These are phyloP conservation scores for Pichia sorboxylosa DNA, from an alignment of 1,139 yeast species.

Conservation along the genomic window DNA sequence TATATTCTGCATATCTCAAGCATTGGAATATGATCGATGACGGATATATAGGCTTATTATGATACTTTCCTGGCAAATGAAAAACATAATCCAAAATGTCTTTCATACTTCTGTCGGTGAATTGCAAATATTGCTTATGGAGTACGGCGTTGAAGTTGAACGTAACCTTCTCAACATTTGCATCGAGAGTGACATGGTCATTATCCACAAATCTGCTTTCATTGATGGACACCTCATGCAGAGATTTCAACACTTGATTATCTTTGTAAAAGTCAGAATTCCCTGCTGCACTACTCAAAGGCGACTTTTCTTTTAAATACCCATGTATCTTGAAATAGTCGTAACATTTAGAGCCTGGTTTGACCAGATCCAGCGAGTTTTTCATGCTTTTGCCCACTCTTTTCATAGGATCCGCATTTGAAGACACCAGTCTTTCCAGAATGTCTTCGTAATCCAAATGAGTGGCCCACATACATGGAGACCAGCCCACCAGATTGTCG, in stretches of 20 bases:
- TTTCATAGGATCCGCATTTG: slow-evolving; percentile 29
- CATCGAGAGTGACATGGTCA: slow-evolving; percentile 16
- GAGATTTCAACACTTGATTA: neutral
- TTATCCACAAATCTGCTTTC: slow-evolving; percentile 20
- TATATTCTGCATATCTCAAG: slow-evolving; percentile 49
- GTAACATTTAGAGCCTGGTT: slow-evolving; percentile 27
- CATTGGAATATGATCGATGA: slow-evolving; percentile 62
- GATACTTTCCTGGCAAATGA: slow-evolving; percentile 30
- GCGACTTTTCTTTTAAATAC: slow-evolving; percentile 10
- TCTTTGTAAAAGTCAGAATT: slow-evolving; percentile 17
- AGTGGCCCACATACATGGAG: slow-evolving; percentile 41
- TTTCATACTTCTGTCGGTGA: slow-evolving; percentile 59
- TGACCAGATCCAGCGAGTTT: slow-evolving; percentile 28
- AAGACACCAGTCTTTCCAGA: slow-evolving; percentile 27
- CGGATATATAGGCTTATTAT: slow-evolving; percentile 50
- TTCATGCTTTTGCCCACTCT: slow-evolving; percentile 24
- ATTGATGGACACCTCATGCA: neutral
- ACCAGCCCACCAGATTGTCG: slow-evolving; percentile 30
- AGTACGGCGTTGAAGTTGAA: slow-evolving; percentile 38
- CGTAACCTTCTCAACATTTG: slow-evolving; percentile 9
- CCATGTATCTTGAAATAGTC: slow-evolving; percentile 30
- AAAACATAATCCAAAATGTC: slow-evolving; percentile 46
- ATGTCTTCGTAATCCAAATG: slow-evolving; percentile 26
- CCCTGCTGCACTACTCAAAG: slow-evolving; percentile 10
- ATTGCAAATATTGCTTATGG: slow-evolving; percentile 41